Conservation (phyloP, 2,329 filamentous ascomycete species). For the Salinomyces thailandicus region DNA sequence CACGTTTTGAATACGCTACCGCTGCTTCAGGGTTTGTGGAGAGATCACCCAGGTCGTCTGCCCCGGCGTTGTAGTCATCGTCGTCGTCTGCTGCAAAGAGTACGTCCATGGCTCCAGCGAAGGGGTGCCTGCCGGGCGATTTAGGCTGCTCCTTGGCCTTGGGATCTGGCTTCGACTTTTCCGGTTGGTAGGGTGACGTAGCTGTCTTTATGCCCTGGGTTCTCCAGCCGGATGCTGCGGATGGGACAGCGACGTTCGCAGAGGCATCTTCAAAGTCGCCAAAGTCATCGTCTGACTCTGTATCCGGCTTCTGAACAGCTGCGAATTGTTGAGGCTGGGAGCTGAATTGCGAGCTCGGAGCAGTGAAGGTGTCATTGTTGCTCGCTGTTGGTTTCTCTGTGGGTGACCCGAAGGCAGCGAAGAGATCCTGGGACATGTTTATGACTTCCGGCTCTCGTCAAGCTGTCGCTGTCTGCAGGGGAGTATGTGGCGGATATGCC, state of each 20-base stretch:
- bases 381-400: constrained; percentile 1
- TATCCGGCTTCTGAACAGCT: background rate
- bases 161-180: background rate
- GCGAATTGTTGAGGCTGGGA: background rate
- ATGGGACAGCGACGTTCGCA: constrained; percentile 1
- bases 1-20: constrained; percentile 25
- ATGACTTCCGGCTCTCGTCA: too few relatives aligned
- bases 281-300: constrained; percentile 38
- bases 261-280: constrained; percentile 42
- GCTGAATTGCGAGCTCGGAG: constrained; percentile 4
- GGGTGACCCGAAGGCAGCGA: constrained; percentile 38
- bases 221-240: background rate
- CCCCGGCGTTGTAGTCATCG: constrained; percentile 26
- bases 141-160: background rate
- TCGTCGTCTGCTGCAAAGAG: constrained; percentile 24
- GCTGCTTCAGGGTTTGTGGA: constrained; percentile 26
- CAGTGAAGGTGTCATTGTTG: background rate
- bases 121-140: constrained; percentile 19
- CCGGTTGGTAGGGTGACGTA: background rate
- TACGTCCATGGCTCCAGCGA: constrained; percentile 25
- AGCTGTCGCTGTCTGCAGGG: too few relatives aligned
- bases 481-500: too few relatives aligned
- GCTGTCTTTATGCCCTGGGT: background rate
- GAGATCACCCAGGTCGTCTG: constrained; percentile 23
- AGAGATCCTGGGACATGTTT: constrained; percentile 45